phyloP scores from a whole-genome alignment of 2,329 filamentous ascomycete species.

The Cercospora sp. region DNA sequence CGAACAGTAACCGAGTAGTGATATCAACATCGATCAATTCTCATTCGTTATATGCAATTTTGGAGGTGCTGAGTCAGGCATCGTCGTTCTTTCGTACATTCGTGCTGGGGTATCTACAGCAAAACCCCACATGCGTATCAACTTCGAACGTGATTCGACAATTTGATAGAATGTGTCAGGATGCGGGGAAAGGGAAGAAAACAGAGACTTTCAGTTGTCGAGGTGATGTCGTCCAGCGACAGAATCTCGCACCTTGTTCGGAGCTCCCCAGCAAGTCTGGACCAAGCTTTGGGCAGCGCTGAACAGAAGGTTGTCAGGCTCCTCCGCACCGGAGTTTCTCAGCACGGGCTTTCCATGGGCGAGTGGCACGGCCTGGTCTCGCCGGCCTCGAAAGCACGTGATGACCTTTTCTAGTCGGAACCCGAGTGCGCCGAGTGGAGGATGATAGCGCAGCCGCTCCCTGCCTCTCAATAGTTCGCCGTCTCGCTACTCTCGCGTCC shows the following conservation, averaged over 20 bases:
- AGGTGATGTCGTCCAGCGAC: slow-evolving; percentile 5
- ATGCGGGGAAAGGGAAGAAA: not conserved
- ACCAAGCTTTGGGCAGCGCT: not conserved
- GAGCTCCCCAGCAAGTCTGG: not conserved
- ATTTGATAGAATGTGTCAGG: not conserved
- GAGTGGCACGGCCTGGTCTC: not conserved
- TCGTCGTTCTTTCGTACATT: slow-evolving; percentile 2
- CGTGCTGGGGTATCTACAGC: not conserved
- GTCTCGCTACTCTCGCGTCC: not conserved
- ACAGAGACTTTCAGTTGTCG: not conserved
- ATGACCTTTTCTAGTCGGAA: not conserved
- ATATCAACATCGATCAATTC: slow-evolving; percentile 1
- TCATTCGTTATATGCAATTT: slow-evolving; percentile 16
- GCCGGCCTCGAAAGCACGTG: not conserved
- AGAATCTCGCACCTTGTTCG: not conserved
- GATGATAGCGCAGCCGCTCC: not conserved
- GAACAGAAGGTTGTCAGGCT: not conserved
- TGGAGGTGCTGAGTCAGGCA: not conserved
- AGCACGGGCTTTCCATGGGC: not conserved
- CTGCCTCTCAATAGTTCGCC: not conserved
- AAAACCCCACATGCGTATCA: not conserved
- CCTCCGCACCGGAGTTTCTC: not conserved
- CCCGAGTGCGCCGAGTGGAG: not conserved
- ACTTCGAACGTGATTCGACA: not conserved
- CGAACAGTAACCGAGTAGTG: not conserved